Evolutionary conservation across 257 asterid genomes (phyloP).

Genomic region (Solanum tarapatanum): DNA sequence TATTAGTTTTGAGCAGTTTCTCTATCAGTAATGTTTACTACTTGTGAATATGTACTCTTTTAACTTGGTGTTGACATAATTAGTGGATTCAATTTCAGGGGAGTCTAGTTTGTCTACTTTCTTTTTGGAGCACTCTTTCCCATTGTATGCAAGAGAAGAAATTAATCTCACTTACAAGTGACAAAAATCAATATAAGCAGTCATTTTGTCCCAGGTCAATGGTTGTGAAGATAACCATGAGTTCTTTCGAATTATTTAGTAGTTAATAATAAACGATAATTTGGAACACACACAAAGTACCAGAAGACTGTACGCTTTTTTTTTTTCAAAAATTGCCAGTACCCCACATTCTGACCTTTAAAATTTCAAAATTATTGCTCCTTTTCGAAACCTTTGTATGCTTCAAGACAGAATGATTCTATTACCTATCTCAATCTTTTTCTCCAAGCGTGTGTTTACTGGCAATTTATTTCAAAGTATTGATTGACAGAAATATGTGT

Average conservation of each 20-base stretch:
- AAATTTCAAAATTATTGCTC: background rate
- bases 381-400: background rate
- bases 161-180: background rate
- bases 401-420: background rate
- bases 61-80: background rate
- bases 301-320: background rate
- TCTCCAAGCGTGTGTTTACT: no score
- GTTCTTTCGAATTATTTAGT: background rate
- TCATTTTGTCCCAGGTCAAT: background rate
- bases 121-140: background rate
- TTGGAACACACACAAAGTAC: background rate
- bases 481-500: background rate
- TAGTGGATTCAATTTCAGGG: background rate
- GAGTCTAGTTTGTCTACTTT: background rate
- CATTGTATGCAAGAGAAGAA: background rate
- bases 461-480: background rate
- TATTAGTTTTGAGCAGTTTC: background rate
- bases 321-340: background rate
- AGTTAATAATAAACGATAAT: background rate
- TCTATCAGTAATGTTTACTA: background rate
- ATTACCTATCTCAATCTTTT: no score
- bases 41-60: slow-evolving; percentile 2
- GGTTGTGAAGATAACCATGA: background rate
- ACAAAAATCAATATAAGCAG: background rate
- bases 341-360: background rate